Base-by-base conservation (phyloP, 2,329 filamentous ascomycete genomes). In the Harringtonia lauricola region DNA sequence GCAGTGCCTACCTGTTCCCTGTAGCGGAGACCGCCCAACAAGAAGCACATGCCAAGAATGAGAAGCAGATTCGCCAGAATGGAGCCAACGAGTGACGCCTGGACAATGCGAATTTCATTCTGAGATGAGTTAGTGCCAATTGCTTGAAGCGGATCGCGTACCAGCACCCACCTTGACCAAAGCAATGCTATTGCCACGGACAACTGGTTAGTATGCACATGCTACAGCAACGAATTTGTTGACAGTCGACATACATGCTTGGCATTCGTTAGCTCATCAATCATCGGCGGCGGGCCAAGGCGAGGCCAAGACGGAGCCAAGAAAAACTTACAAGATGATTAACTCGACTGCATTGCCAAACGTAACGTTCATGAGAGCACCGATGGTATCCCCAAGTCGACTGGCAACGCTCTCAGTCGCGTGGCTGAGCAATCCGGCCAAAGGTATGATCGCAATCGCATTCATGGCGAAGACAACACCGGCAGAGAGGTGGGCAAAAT, bases 331-430 rank as follows among this genome's bases (percentile, higher is more conserved):
- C 40, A 86, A 84, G 39, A 95, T 86, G 49, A 94, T 94, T 53
- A 94, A 64, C 57, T 94, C 87, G 47, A 94, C 86, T 4, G 87
- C 87, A 56, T 94, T 94, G 66, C 88, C 89, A 59, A 95, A 95
- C 2, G 83, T 84, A 8, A 89, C 88, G 55, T 95, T 95, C 47
- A 95, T 71, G 31, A 96, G 67, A 43, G 89, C 90, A 49, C 90
- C 90, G 3, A 95, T 64, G 0, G 86, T 89, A 60, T 95, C 88
- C 39, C 89, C 88, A 0, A 81, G 82, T 42, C 81, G 73, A 41
- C 87, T 64, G 5, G 89, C 85, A 49, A 95, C 82, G 61, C 95
- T 88, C 60, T 95, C 90, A 0, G 90, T 94, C 1, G 85, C 84
- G 53, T 82, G 89, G 54, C 82, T 81, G 24, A 95, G 70, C 68